These are phyloP conservation scores for Hypoxylon rickii DNA, from an alignment of 495 filamentous ascomycete genomes.

Conservation along the genomic window DNA sequence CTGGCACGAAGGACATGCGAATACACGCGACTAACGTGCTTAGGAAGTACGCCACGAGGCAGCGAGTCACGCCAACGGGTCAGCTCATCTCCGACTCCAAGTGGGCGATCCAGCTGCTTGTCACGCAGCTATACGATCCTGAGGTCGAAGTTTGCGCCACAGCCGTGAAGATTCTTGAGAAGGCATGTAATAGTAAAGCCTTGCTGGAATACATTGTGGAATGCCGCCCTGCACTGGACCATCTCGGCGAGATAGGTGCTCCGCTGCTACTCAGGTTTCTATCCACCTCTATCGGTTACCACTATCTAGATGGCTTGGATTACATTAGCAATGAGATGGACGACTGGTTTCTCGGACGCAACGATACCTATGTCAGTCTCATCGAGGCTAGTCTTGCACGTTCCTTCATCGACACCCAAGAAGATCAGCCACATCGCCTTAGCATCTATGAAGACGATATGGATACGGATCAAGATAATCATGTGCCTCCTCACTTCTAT, in stretches of 20 bases:
- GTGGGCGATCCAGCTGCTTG: constrained; percentile 94
- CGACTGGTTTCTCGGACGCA: constrained; percentile 96
- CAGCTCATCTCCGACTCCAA: constrained; percentile 62
- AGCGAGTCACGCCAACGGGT: constrained; percentile 43
- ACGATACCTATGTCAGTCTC: constrained; percentile 91
- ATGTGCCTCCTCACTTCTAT: constrained; percentile 95
- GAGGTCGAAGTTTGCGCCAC: constrained; percentile 95
- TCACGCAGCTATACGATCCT: constrained; percentile 97
- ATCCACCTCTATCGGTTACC: constrained; percentile 93
- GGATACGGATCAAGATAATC: constrained; percentile 56
- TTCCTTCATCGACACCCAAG: constrained; percentile 73
- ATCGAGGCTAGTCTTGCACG: constrained; percentile 94
- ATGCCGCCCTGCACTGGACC: constrained; percentile 92
- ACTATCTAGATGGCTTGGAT: constrained; percentile 94
- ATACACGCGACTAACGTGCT: constrained; percentile 84
- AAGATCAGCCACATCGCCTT: constrained; percentile 55
- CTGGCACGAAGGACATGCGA: constrained; percentile 86
- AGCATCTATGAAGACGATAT: constrained; percentile 59
- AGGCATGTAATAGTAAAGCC: constrained; percentile 89
- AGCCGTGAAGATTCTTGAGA: constrained; percentile 94
- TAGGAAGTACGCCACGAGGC: constrained; percentile 74
- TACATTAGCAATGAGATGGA: constrained; percentile 99
- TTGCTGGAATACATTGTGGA: constrained; percentile 94
- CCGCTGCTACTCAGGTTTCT: constrained; percentile 90
- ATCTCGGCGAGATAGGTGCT: constrained; percentile 95